Evolutionary conservation across 1,284 basidiomycete genomes (phyloP).

Genomic region (Peniophora sp.): DNA sequence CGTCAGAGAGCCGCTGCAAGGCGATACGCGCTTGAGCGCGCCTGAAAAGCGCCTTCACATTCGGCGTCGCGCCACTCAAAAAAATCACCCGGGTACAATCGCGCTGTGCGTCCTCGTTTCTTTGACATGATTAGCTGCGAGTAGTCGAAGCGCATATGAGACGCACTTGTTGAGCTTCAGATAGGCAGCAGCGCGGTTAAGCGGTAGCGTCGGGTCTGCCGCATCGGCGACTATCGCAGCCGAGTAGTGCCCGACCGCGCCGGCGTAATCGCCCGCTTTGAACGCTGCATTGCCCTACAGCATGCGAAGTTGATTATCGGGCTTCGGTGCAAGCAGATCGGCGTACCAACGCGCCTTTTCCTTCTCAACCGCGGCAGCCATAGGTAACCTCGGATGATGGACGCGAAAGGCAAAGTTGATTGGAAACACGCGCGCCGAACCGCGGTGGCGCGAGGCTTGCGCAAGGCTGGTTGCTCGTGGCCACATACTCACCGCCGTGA

Average conservation of each 20-base stretch:
- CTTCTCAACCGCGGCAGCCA: conserved; percentile 17
- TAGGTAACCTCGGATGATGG: not conserved
- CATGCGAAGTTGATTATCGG: not conserved
- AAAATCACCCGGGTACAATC: conserved; percentile 57
- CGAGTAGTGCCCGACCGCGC: conserved; percentile 63
- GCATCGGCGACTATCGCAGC: conserved; percentile 61
- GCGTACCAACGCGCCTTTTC: conserved; percentile 18
- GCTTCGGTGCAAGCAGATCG: not conserved
- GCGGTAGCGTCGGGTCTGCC: conserved; percentile 55
- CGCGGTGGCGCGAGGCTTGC: not conserved
- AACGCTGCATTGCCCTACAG: conserved; percentile 53
- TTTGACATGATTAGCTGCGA: conserved; percentile 18
- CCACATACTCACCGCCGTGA: not conserved
- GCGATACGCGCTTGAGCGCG: conserved; percentile 58
- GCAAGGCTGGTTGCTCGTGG: not conserved
- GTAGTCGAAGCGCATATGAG: conserved; percentile 7
- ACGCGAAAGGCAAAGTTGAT: not conserved
- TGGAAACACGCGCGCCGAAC: not conserved
- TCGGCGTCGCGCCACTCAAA: conserved; percentile 37
- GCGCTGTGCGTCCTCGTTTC: conserved; percentile 65
- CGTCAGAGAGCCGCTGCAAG: conserved; percentile 42
- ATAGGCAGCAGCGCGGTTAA: conserved; percentile 79
- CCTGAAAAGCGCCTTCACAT: conserved; percentile 67
- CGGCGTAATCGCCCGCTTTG: conserved; percentile 41
- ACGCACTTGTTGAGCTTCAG: conserved; percentile 81